Conservation (phyloP, 306 rosid genomes). For the Acacia melanoxylon region DNA sequence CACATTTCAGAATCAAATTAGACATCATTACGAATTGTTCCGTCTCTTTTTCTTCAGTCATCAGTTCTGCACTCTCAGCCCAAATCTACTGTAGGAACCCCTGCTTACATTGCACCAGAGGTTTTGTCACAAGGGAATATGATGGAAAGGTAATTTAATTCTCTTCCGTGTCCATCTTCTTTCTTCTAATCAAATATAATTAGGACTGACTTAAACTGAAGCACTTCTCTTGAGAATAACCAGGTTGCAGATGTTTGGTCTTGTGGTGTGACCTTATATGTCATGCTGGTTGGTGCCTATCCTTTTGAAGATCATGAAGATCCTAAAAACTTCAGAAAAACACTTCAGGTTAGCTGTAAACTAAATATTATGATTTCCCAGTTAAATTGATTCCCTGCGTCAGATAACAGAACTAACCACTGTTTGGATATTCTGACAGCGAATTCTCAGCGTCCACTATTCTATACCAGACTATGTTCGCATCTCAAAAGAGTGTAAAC, state of each 20-base stretch:
- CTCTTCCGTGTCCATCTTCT: not conserved
- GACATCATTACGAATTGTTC: not conserved
- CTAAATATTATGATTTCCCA: not conserved
- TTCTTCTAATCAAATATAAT: not conserved
- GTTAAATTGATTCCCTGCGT: not conserved
- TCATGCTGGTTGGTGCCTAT: slow-evolving; percentile 98
- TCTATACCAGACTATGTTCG: slow-evolving; percentile 87
- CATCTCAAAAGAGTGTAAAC: slow-evolving; percentile 68
- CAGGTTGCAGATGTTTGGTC: slow-evolving; percentile 99
- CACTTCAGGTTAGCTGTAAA: slow-evolving; percentile 71
- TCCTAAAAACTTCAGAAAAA: slow-evolving; percentile 90
- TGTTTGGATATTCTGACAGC: slow-evolving; percentile 54
- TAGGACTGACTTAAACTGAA: not conserved
- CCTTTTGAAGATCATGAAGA: slow-evolving; percentile 99
- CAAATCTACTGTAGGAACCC: slow-evolving; percentile 98
- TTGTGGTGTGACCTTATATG: slow-evolving; percentile 98
- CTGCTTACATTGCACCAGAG: slow-evolving; percentile 98
- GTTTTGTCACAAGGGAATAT: slow-evolving; percentile 79
- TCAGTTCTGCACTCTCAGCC: slow-evolving; percentile 98
- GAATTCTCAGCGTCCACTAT: slow-evolving; percentile 89
- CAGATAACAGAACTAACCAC: not conserved
- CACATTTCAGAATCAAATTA: not conserved
- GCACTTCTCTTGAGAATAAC: slow-evolving; percentile 36
- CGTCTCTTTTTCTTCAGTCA: slow-evolving; percentile 52
- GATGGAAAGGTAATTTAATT: slow-evolving; percentile 78